Evolutionary conservation across 352 stramenopile genomes (phyloP), one percentile per base, ranked within the genome.

Genomic region (Thalassiosira ordinaria): DNA sequence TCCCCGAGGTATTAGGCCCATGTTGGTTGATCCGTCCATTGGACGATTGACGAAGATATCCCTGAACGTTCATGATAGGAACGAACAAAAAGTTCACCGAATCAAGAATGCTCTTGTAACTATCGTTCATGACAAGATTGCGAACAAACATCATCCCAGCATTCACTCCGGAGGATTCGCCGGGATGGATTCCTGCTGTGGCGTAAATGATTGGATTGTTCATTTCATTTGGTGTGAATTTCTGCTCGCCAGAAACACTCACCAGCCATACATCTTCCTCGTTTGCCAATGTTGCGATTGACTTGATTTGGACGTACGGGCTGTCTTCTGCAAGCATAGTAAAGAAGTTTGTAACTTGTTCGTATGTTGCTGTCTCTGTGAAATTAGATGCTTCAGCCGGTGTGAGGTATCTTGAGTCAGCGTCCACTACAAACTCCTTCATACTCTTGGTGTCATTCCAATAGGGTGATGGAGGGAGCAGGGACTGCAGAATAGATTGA

Each of bases 121-220:
- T n/a, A n/a, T n/a, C n/a, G n/a, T n/a, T n/a, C n/a, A n/a, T n/a
- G n/a, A n/a, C n/a, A n/a, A n/a, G n/a, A n/a, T n/a, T n/a, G n/a
- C n/a, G n/a, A n/a, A n/a, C n/a, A n/a, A n/a, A 62, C 59, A 67
- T 67, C 59, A 67, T 56, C 1, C 59, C 59, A 6, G 59, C 33
- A 39, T 37, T 67, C 5, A 67, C 35, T 5, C 59, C 44, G 11
- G 39, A 47, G 3, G 35, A 55, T 55, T 67, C 59, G 9, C 59
- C 59, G 14, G 31, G 4, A n/a, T 67, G 59, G n/a, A 67, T 67
- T 3, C 59, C 59, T 33, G 59, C 59, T 29, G 39, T 53, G 22
- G 46, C 46, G 59, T 39, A 67, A 35, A 67, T 16, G 39, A 56
- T 67, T 8, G 59, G 59, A 29, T 67, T 67, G 16, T 29, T 56